phyloP scores from a whole-genome alignment of 2,329 filamentous ascomycete genomes.

The Cladorrhinum sp. region DNA sequence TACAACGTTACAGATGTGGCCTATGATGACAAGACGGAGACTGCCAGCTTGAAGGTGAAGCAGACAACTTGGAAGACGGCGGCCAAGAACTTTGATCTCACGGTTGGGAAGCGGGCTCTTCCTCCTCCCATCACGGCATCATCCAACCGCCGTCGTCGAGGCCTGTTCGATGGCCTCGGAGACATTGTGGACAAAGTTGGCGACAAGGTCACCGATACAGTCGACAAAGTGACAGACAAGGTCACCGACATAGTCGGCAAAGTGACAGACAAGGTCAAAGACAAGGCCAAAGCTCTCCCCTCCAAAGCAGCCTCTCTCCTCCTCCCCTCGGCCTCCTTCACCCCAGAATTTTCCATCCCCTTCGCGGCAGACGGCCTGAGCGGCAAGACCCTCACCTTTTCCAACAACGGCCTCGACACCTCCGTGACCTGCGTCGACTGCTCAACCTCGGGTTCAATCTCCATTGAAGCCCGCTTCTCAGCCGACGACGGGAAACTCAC shows the following conservation, averaged over 20 bases:
- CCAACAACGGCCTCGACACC: background rate
- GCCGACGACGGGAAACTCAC: slow-evolving; percentile 3
- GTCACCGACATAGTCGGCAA: background rate
- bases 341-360: slow-evolving; percentile 12
- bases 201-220: background rate
- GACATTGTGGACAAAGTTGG: background rate
- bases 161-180: background rate
- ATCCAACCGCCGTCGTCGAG: background rate
- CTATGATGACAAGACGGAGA: slow-evolving; percentile 15
- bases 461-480: slow-evolving; percentile 10
- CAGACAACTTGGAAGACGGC: slow-evolving; percentile 15
- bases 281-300: slow-evolving; percentile 1
- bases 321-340: background rate
- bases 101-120: slow-evolving; percentile 6
- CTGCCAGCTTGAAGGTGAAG: slow-evolving; percentile 10
- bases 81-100: slow-evolving; percentile 15
- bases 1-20: slow-evolving; percentile 12
- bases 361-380: slow-evolving; percentile 8
- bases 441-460: slow-evolving; percentile 12
- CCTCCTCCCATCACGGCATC: background rate
- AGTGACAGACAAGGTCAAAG: background rate
- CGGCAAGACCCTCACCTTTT: slow-evolving; percentile 7
- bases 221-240: background rate
- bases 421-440: slow-evolving; percentile 9
- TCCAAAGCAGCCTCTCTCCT: background rate